Evolutionary conservation across 2,329 filamentous ascomycete species (phyloP), one percentile per base, ranked within the genome.

Genomic region (Colletotrichum eremochloae): DNA sequence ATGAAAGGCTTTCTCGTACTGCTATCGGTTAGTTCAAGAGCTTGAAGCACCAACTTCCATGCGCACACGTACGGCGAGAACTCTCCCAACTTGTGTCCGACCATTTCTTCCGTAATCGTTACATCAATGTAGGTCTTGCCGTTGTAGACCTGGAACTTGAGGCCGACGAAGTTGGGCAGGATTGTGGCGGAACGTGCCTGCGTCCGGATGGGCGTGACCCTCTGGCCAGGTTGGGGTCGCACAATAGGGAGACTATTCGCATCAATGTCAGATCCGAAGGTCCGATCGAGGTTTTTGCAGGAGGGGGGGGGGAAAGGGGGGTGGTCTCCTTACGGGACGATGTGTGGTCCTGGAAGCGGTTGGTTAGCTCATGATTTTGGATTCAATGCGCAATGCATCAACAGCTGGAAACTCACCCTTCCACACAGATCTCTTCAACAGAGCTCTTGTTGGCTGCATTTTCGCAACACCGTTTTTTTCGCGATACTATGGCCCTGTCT

Each of bases 81-180:
- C 84, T 98, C 95, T 77, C 95, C 95, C 76, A 98, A 87, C 84
- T 97, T 98, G 83, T 96, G 93, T 66, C 95, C 95, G 62, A 98
- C 95, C 95, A 98, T 98, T 79, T 97, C 94, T 81, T 97, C 95
- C 20, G 95, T 97, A 75, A 98, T 93, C 75, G 87, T 88, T 67
- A 97, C 88, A 76, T 96, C 93, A 77, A 92, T 85, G 82, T 97
- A 97, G 42, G 88, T 89, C 85, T 96, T 97, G 78, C 95, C 95
- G 81, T 97, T 97, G 85, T 98, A 93, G 72, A 98, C 90, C 82
- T 95, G 92, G 82, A 98, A 98, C 81, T 91, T 92, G 78, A 97
- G 85, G 18, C 95, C 95, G 66, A 98, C 94, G 80, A 97, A 97
- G 83, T 93, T 97, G 74, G 95, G 95, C 68, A 97, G 88, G 78